Percentiles rank a stretch among this genome's conserved stretches.
Evolutionary conservation across 441 rosid genomes (phyloP).

Genomic region (Aquilaria agallochum): DNA sequence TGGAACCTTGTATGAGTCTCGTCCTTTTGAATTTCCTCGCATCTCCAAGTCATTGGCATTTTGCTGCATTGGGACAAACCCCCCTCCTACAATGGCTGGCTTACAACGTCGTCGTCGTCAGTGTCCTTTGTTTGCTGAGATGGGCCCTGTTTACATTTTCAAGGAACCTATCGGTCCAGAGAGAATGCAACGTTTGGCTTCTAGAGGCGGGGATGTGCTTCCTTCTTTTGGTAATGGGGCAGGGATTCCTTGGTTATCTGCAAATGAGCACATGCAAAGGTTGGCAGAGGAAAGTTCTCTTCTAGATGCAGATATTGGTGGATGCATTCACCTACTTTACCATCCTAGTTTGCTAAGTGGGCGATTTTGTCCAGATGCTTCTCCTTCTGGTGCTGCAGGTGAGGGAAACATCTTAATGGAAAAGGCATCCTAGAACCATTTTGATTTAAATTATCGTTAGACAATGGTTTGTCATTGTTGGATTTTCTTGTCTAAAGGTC

Average conservation of each 20-base stretch:
- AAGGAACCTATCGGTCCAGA: slow-evolving; percentile 96
- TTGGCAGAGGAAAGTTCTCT: slow-evolving; percentile 80
- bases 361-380: slow-evolving; percentile 98
- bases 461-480: neutral
- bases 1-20: slow-evolving; percentile 92
- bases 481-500: no score
- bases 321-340: slow-evolving; percentile 81
- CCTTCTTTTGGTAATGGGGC: slow-evolving; percentile 95
- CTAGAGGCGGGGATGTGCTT: slow-evolving; percentile 93
- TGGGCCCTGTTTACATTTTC: slow-evolving; percentile 97
- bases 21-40: slow-evolving; percentile 95
- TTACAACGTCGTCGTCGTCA: slow-evolving; percentile 98
- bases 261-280: slow-evolving; percentile 58
- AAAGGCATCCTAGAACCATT: no score
- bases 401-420: slow-evolving; percentile 15
- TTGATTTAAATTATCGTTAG: no score
- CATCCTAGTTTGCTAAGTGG: slow-evolving; percentile 90
- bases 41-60: slow-evolving; percentile 95
- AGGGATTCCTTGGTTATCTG: slow-evolving; percentile 96
- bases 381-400: slow-evolving; percentile 97
- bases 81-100: slow-evolving; percentile 99
- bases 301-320: slow-evolving; percentile 94
- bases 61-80: slow-evolving; percentile 99
- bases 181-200: slow-evolving; percentile 85
- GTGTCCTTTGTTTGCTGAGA: slow-evolving; percentile 98